Evolutionary conservation across 2,329 filamentous ascomycete genomes (phyloP).

Genomic region (Fusarium chaquense): DNA sequence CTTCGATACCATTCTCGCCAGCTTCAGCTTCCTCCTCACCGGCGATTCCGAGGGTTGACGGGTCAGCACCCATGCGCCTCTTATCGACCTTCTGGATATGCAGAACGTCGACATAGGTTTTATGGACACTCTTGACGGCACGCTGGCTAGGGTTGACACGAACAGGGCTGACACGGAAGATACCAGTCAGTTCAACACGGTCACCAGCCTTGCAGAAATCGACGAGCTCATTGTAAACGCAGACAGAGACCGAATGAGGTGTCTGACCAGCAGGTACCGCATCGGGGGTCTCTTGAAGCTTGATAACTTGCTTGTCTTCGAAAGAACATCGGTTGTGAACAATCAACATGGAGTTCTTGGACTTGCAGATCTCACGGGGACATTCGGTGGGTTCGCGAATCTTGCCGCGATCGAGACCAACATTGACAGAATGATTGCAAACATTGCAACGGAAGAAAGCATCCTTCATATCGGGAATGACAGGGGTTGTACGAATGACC

Average conservation of each 20-base stretch:
- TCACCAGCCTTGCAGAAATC: conserved; percentile 99
- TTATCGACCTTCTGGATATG: conserved; percentile 98
- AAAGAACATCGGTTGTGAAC: conserved; percentile 96
- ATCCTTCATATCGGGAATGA: conserved; percentile 99
- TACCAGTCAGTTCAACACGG: conserved; percentile 92
- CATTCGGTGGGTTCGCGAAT: conserved; percentile 95
- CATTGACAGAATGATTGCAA: conserved; percentile 90
- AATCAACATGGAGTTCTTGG: conserved; percentile 97
- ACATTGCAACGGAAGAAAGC: conserved; percentile 97
- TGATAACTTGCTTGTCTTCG: conserved; percentile 98
- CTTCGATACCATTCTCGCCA: conserved; percentile 81
- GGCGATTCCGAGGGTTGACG: conserved; percentile 85
- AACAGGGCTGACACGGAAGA: conserved; percentile 95
- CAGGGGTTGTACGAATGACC: conserved; percentile 93
- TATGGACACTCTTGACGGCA: conserved; percentile 94
- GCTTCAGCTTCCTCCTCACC: conserved; percentile 74
- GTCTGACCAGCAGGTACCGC: conserved; percentile 95
- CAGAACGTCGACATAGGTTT: conserved; percentile 95
- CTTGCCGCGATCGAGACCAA: conserved; percentile 93
- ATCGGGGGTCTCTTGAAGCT: conserved; percentile 97
- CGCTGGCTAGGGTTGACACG: conserved; percentile 93
- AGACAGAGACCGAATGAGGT: conserved; percentile 95
- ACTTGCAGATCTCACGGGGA: conserved; percentile 82
- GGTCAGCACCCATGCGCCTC: conserved; percentile 91
- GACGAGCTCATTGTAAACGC: conserved; percentile 95